Base-by-base conservation (phyloP, 495 filamentous ascomycete species). In the Neurospora sp. region DNA sequence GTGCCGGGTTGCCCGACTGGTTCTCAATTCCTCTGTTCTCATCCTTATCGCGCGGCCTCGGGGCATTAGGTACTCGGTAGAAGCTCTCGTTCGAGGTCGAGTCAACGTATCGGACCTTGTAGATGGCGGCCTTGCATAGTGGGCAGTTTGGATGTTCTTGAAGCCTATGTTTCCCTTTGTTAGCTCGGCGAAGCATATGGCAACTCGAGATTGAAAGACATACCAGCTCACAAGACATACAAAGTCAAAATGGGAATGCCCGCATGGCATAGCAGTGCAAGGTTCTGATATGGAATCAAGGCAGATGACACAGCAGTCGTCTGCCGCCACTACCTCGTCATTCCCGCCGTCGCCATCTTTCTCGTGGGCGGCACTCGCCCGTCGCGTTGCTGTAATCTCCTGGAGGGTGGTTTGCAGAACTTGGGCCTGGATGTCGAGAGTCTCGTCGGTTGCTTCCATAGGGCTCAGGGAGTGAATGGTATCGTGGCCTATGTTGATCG, bases 221-320 rank as follows among this genome's bases (percentile, higher is more conserved):
- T 31, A 65, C 94, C 94, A 97, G 82, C 88, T 94, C 22, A 92
- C 79, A 10, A 97, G 87, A 77, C 94, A 97, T 14, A 94, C 76
- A 79, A 93, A 94, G 82, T 97, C 93, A 79, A 96, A 97, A 76
- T 88, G 89, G 68, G 86, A 80, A 84, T 97, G 94, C 22, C 86
- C 85, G 86, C 94, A 97, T 20, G 93, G 93, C 44, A 86, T 82
- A 5, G 92, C 89, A 20, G 89, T 81, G 71, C 90, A 91, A 44
- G 88, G 82, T 75, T 95, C 92, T 6, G 90, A 88, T 80, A 97
- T 85, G 65, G 81, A 77, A 72, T 94, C 90, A 69, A 97, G 87
- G 79, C 94, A 97, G 77, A 92, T 90, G 70, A 90, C 88, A 79
- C 90, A 92, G 77, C 83, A 85, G 61, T 81, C 71, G 69, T 71